Evolutionary conservation across 2,329 filamentous ascomycete species (phyloP).

Genomic region (Ophiostoma australiae): DNA sequence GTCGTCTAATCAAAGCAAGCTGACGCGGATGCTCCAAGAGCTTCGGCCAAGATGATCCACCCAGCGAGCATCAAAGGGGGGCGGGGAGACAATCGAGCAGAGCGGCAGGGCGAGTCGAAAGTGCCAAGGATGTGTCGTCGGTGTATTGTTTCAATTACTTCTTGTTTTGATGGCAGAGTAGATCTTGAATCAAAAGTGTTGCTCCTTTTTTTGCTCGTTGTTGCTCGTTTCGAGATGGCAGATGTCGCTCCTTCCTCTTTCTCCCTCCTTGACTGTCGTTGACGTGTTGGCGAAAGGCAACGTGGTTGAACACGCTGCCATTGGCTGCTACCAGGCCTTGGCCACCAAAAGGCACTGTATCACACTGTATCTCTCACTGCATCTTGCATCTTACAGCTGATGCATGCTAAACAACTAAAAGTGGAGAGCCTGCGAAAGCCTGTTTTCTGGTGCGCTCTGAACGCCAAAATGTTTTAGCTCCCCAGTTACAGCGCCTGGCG

Average conservation of each 20-base stretch:
- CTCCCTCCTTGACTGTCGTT: neutral
- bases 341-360: too few relatives aligned
- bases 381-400: conserved; percentile 7
- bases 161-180: neutral
- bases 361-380: neutral
- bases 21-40: conserved; percentile 21
- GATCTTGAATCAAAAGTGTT: neutral
- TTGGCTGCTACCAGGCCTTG: neutral
- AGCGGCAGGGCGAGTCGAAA: neutral
- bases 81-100: neutral
- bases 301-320: conserved; percentile 8
- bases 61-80: conserved; percentile 17
- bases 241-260: neutral
- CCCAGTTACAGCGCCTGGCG: neutral
- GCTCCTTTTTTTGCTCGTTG: too few relatives aligned
- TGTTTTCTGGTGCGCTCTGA: neutral
- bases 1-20: conserved; percentile 7
- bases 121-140: neutral
- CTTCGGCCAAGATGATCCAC: conserved; percentile 19
- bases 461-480: conserved; percentile 4
- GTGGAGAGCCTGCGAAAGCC: neutral
- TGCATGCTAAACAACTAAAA: neutral
- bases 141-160: neutral
- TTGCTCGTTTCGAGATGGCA: neutral
- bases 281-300: conserved; percentile 10